Evolutionary conservation across 1,284 basidiomycete genomes (phyloP), one percentile per base, ranked within the genome.

Genomic region (Afroboletus lepidellus): DNA sequence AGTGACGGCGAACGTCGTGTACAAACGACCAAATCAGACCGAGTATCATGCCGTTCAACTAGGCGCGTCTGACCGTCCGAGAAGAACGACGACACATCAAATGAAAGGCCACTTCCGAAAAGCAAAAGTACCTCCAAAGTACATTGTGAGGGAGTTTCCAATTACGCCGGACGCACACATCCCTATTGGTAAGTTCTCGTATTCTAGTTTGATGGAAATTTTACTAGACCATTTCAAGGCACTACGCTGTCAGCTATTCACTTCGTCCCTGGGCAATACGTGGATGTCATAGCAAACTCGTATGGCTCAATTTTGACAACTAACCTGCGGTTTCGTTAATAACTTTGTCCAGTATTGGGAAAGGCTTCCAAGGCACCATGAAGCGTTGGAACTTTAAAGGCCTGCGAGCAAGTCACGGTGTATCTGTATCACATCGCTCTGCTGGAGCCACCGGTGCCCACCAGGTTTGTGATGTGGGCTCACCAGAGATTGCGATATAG

Each of bases 281-380:
- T 99, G 18, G 97, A 99, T 72, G 92, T 97, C 2, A 80, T 92
- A 55, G 92, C 91, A 12, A 94, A 90, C 60, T 92, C 92, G 91
- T 97, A 71, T 62, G 92, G 23, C 33, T 43, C 44, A 9, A 33
- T 39, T 57, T 32, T 15, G 20, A 36, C 30, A 7, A 20, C 20
- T 36, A 46, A 25, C 30, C 3, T 25, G 21, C n/a, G 21, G 16
- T 21, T 42, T 38, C 15, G 21, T 48, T 67, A 18, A 64, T 47
- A 42, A 2, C 39, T 38, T 23, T 33, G 16, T 41, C 13, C 32
- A 97, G 94, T 5, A 90, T 95, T 58, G 97, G 97, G 21, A 98
- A 98, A 72, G 97, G 97, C 18, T 98, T 96, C 73, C 90, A 94
- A 61, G 97, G 97, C 67, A 87, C 82, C 41, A 99, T 99, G 97